Evolutionary conservation across 768 basidiomycete species (phyloP), one percentile per base, ranked within the genome.

Genomic region (Russula dissimulans): DNA sequence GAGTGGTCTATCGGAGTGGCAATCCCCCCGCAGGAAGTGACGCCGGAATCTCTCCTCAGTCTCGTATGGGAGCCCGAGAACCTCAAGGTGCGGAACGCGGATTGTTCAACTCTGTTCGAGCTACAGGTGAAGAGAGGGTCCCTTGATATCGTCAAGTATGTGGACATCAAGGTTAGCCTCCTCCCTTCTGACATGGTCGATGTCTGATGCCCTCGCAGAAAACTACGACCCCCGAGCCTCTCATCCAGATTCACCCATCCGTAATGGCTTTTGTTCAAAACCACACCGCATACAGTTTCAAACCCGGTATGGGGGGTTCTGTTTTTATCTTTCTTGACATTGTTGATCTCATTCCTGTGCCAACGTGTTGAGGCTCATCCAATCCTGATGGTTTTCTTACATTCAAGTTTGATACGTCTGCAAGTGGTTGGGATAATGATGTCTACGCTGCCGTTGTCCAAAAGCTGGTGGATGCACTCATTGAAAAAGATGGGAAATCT

Each of bases 361-460:
- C 45, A 31, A 52, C 17, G 9, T 42, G 12, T 15, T 18, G 38
- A 61, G 60, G 56, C 26, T 46, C 60, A 8, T 3, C 31, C 44
- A 8, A 53, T 18, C 9, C 32, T 18, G 38, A 57, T 10, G 55
- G 56, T n/a, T 15, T 39, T 29, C 50, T 61, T 18, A 61, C 56
- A 29, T 61, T 61, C 50, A 61, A 61, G 38, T 61, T 61, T 29
- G 50, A 57, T 51, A 15, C 39, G 15, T 14, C 6, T n/a, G 49
- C 50, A 47, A 53, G 22, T 15, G 49, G 14, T 14, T 61, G 55
- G 56, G 56, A 61, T 29, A 6, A 6, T 31, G 31, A 9, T 29
- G 44, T 53, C 32, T 61, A 61, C 26, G 11, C 9, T 1, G 15
- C 12, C 22, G 3, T 61, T 34, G 44, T 53, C 18, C 39, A 42